Percentiles rank a stretch among this genome's conserved stretches.
These are phyloP conservation scores for Astrephomene gubernaculifera DNA, from an alignment of 139 green algal species.

Conservation along the genomic window DNA sequence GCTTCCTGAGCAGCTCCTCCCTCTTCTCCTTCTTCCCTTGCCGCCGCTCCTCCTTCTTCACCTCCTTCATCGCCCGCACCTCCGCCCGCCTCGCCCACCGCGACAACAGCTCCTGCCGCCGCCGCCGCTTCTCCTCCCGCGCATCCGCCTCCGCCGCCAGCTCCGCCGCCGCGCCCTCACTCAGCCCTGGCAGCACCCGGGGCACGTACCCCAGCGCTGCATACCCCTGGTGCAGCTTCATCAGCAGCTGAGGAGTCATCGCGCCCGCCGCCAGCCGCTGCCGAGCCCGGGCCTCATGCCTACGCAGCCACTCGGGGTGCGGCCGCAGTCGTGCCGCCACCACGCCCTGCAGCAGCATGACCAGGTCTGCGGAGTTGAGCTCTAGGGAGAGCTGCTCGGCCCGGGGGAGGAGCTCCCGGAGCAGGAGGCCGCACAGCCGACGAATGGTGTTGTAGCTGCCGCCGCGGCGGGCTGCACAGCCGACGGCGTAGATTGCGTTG, in stretches of 20 bases:
- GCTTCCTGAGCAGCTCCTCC: no score
- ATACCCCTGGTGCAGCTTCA: slow-evolving; percentile 24
- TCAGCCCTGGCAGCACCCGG: neutral
- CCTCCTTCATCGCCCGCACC: no score
- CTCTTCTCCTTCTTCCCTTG: no score
- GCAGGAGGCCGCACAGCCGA: slow-evolving; percentile 15
- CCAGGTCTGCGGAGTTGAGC: slow-evolving; percentile 7
- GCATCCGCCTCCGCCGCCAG: neutral
- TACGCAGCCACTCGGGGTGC: neutral
- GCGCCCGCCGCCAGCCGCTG: neutral
- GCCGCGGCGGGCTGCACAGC: neutral
- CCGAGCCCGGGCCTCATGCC: neutral
- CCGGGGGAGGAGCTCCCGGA: neutral
- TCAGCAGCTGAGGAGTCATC: neutral
- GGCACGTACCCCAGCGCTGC: slow-evolving; percentile 2
- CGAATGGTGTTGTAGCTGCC: neutral
- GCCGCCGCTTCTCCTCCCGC: no score
- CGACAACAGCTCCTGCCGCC: no score
- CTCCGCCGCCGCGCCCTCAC: neutral
- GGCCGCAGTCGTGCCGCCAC: neutral
- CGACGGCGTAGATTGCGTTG: slow-evolving; percentile 35
- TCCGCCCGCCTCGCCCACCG: no score
- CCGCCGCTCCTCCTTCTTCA: no score
- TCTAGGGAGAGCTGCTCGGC: neutral
- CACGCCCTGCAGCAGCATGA: slow-evolving; percentile 6